Percentiles rank a stretch among this genome's conserved stretches.
These are phyloP conservation scores for Gastroboletus turbinatus DNA, from an alignment of 1,284 basidiomycete genomes.

Conservation along the genomic window DNA sequence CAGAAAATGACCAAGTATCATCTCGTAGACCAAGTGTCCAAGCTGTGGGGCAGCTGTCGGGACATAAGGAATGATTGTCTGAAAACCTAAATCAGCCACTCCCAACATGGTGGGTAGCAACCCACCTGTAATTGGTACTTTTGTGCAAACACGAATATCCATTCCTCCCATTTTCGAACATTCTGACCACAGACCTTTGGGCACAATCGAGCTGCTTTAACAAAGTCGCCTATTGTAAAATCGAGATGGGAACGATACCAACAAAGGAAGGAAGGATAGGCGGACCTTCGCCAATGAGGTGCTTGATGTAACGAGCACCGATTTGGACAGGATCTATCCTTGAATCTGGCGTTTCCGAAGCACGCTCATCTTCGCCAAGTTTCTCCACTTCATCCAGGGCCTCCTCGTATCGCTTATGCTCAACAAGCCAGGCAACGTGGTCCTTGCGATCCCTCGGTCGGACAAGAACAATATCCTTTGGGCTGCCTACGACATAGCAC, in stretches of 20 bases:
- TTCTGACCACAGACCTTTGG: slow-evolving; percentile 86
- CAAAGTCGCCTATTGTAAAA: slow-evolving; percentile 65
- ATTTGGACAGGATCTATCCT: slow-evolving; percentile 71
- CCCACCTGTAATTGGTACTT: slow-evolving; percentile 76
- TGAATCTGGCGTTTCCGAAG: slow-evolving; percentile 26
- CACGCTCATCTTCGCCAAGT: slow-evolving; percentile 35
- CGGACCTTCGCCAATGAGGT: slow-evolving; percentile 74
- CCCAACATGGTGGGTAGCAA: not conserved
- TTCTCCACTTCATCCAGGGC: slow-evolving; percentile 85
- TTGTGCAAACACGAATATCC: slow-evolving; percentile 91
- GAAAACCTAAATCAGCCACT: slow-evolving; percentile 4
- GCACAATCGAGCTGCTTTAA: slow-evolving; percentile 82
- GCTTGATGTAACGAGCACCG: slow-evolving; percentile 81
- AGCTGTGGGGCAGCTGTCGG: slow-evolving; percentile 84
- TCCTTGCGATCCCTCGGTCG: slow-evolving; percentile 86
- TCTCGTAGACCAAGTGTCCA: slow-evolving; percentile 87
- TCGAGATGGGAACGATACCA: not conserved
- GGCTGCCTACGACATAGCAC: slow-evolving; percentile 82
- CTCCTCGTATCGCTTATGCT: slow-evolving; percentile 83
- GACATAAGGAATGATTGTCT: slow-evolving; percentile 88
- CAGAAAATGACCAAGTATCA: slow-evolving; percentile 90
- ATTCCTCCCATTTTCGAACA: slow-evolving; percentile 87
- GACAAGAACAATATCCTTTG: slow-evolving; percentile 84
- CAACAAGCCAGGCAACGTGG: slow-evolving; percentile 92
- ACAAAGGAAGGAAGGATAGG: slow-evolving; percentile 3